phyloP scores from a whole-genome alignment of 2,329 filamentous ascomycete species.

The Didymosphaeria variabile region DNA sequence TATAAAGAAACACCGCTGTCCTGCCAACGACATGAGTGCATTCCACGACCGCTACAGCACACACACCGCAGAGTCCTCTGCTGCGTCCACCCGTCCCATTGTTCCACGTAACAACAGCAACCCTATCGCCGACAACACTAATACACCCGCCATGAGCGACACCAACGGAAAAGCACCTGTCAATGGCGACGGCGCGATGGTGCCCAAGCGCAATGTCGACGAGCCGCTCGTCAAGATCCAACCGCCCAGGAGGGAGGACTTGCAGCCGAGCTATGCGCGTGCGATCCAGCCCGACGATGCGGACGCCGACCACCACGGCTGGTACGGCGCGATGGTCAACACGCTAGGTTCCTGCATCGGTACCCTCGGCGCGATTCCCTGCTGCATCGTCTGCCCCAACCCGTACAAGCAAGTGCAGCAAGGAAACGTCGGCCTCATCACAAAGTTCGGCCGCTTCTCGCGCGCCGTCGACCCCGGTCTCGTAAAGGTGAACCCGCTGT shows the following conservation, averaged over 20 bases:
- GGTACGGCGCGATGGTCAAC: constrained; percentile 91
- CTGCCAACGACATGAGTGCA: constrained; percentile 13
- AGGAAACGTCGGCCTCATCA: constrained; percentile 94
- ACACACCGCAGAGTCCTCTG: constrained; percentile 12
- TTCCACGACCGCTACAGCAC: constrained; percentile 1
- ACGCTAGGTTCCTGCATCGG: constrained; percentile 77
- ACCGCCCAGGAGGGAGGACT: constrained; percentile 81
- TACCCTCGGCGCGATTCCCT: constrained; percentile 84
- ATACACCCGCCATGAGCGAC: constrained; percentile 36
- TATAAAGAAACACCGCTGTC: constrained; percentile 16
- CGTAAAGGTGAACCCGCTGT: constrained; percentile 96
- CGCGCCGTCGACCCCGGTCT: constrained; percentile 96
- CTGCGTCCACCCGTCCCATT: constrained; percentile 39
- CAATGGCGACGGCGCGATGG: constrained; percentile 23
- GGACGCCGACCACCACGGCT: constrained; percentile 77
- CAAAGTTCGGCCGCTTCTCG: constrained; percentile 94
- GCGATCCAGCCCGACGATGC: constrained; percentile 68
- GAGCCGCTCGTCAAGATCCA: constrained; percentile 68
- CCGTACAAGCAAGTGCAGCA: constrained; percentile 92
- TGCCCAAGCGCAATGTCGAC: constrained; percentile 19
- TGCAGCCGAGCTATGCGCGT: constrained; percentile 83
- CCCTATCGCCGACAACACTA: not conserved
- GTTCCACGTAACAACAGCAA: constrained; percentile 20
- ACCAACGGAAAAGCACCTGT: constrained; percentile 51
- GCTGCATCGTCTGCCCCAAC: constrained; percentile 92